A percentile compares a stretch with the other conserved stretches of the same genome.
Evolutionary conservation across 2,329 filamentous ascomycete species (phyloP).

Genomic region (Hymenotorrendiella dingleyae): DNA sequence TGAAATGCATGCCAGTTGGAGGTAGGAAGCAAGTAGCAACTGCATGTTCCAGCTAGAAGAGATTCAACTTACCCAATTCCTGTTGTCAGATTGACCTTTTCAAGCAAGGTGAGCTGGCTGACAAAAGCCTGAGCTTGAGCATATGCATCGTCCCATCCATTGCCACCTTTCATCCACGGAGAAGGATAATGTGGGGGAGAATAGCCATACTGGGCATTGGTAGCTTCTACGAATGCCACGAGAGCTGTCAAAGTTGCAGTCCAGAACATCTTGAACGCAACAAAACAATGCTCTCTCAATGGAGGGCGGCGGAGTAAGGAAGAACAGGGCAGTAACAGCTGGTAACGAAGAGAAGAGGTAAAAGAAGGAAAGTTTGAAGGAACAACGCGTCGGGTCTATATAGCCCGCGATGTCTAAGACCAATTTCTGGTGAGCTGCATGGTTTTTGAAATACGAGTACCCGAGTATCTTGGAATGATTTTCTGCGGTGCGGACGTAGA

Average conservation of each 20-base stretch:
- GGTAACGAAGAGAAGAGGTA: not conserved
- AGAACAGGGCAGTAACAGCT: constrained; percentile 1
- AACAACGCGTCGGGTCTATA: constrained; percentile 3
- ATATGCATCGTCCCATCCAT: constrained; percentile 63
- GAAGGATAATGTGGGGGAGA: constrained; percentile 31
- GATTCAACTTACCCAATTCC: constrained; percentile 45
- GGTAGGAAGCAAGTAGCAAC: not conserved
- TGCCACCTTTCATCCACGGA: constrained; percentile 30
- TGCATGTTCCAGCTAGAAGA: not conserved
- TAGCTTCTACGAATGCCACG: constrained; percentile 14
- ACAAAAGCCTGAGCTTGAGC: constrained; percentile 63
- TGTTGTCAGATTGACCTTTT: constrained; percentile 92
- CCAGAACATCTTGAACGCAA: constrained; percentile 18
- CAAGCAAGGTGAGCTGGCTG: constrained; percentile 68
- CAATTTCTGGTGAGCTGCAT: too few relatives aligned
- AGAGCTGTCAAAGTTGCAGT: constrained; percentile 13
- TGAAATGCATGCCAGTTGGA: too few relatives aligned
- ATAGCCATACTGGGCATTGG: constrained; percentile 21
- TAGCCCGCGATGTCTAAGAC: constrained; percentile 3
- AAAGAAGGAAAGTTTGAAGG: not conserved
- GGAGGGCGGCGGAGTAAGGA: not conserved
- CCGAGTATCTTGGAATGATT: too few relatives aligned
- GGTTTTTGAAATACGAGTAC: too few relatives aligned
- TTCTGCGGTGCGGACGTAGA: too few relatives aligned
- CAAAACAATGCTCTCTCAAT: not conserved